Evolutionary conservation across 2,329 filamentous ascomycete genomes (phyloP), one percentile per base, ranked within the genome.

Genomic region (Fusarium pseudoanthophilum): DNA sequence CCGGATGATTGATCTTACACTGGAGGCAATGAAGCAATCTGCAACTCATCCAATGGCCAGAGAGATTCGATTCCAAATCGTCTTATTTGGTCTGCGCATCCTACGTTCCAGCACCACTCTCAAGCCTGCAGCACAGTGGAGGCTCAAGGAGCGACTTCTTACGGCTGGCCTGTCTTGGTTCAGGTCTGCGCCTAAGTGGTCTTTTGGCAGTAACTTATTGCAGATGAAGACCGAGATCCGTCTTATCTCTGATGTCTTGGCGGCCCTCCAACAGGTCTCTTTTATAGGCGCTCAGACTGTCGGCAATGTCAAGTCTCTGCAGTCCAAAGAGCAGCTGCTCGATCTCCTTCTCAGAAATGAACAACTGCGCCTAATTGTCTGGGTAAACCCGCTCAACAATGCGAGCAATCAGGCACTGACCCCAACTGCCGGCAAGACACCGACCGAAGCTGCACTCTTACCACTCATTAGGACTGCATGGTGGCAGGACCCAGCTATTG

Each of bases 191-290:
- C 94, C 95, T 20, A 90, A 91, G 74, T 99, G 96, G 95, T 97
- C 96, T 0, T 98, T 96, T 82, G 96, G 96, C 64, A 96, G 95
- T 77, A 99, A 98, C 79, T 89, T 93, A 55, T 84, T 99, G 21
- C 96, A 99, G 80, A 86, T 98, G 58, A 98, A 97, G 84, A 95
- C 97, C 0, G 96, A 99, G 82, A 90, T 94, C 39, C 92, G 92
- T 74, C 85, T 97, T 24, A 88, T 98, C 43, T 87, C 88, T 11
- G 95, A 98, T 79, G 91, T 98, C 40, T 85, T 92, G 55, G 81
- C 83, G 16, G 89, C 91, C 20, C 83, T 99, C 69, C 90, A 91
- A 71, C 86, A 84, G 6, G 88, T 95, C 16, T 85, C 89, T 2
- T 85, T 85, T 67, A 89, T 93, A 40, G 92, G 90, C 8, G 81